Evolutionary conservation across 306 rosid genomes (phyloP), one percentile per base, ranked within the genome.

Genomic region (Vigna nakashimae): DNA sequence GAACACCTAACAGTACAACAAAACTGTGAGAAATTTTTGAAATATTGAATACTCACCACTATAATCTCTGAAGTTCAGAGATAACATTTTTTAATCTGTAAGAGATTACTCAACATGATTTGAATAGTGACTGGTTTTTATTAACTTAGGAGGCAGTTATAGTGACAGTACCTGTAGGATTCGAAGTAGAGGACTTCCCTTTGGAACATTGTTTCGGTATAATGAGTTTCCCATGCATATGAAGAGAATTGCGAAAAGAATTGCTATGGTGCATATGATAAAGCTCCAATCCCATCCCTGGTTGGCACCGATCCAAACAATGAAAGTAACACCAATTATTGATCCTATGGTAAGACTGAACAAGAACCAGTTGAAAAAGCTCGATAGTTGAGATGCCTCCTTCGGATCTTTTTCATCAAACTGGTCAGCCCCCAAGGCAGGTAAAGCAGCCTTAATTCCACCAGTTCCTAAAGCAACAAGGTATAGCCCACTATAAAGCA

Each of bases 331-430:
- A 11, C 97, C 93, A 56, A 89, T 6, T 3, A 89, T 86, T 26
- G 91, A 82, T 69, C 98, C 98, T 18, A 65, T 53, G 34, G 90
- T 90, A 46, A 91, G 87, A 75, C 97, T 93, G 56, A 93, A 75
- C 82, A 93, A 63, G 83, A 93, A 86, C 96, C 96, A 93, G 77
- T 91, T 91, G 85, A 93, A 93, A 73, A 88, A 93, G 81, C 98
- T 93, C 7, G 98, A 93, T 1, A 91, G 3, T 58, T 86, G 83
- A 16, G 85, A 30, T 9, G 90, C 90, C 58, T 86, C 93, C 9
- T 86, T 83, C 6, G 97, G 98, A 78, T 90, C 88, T 34, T 80
- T 84, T 3, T 74, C 92, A 46, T 90, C 89, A 76, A 91, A 91
- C 52, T 93, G 98, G 48, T 93, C 93, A 22, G 97, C 97, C 14